Percentiles rank a stretch among this genome's conserved stretches.
Evolutionary conservation across 805 yeast species (phyloP).

Genomic region (Myxozyma lipomycoides): DNA sequence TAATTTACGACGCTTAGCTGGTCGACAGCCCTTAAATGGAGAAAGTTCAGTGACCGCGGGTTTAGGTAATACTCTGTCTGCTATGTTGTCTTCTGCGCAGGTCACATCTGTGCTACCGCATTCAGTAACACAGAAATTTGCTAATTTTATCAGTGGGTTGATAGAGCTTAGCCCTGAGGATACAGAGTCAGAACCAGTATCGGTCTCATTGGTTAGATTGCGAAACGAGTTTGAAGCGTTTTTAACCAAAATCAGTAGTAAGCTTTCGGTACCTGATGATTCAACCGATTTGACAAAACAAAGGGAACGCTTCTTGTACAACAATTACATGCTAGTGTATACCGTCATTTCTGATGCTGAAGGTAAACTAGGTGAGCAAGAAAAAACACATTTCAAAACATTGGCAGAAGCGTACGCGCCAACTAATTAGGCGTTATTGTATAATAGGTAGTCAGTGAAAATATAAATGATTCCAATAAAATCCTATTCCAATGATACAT

Average conservation of each 20-base stretch:
- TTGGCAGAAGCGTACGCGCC: constrained; percentile 45
- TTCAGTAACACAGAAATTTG: constrained; percentile 72
- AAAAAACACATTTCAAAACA: constrained; percentile 45
- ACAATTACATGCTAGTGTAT: constrained; percentile 62
- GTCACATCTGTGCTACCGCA: constrained; percentile 46
- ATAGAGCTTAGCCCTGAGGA: constrained; percentile 49
- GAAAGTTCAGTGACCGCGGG: constrained; percentile 25
- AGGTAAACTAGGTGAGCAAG: constrained; percentile 43
- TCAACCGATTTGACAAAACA: constrained; percentile 21
- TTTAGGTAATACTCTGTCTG: constrained; percentile 35
- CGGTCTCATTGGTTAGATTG: constrained; percentile 61
- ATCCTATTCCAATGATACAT: neutral
- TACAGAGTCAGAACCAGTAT: constrained; percentile 62
- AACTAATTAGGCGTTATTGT: neutral
- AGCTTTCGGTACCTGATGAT: constrained; percentile 32
- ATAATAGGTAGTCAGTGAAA: neutral
- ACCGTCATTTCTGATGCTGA: constrained; percentile 50
- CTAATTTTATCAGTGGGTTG: constrained; percentile 66
- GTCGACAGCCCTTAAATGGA: constrained; percentile 3
- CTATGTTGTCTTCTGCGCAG: neutral
- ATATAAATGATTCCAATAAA: neutral
- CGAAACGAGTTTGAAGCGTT: constrained; percentile 76
- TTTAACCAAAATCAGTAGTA: constrained; percentile 62
- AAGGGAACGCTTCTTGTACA: constrained; percentile 66
- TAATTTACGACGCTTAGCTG: constrained; percentile 47